Base-by-base conservation (phyloP, 31 red algal genomes). In the Asparagopsis taxiformis region DNA sequence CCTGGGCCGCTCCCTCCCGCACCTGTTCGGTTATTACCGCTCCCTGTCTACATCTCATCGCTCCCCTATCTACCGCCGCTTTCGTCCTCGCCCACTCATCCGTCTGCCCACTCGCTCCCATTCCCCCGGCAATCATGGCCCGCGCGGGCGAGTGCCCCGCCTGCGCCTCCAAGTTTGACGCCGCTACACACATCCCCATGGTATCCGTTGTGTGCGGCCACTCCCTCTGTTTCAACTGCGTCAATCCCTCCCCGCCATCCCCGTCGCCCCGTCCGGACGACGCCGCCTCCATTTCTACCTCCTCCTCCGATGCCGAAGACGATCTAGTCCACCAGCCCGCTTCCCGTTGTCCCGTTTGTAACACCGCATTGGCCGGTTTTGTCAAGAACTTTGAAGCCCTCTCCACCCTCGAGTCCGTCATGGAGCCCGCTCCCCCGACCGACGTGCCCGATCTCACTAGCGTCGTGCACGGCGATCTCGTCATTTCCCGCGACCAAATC, bases 301-400 rank as follows among this genome's bases (percentile, higher is more conserved):
- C 79, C 37, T 83, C 79, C 43, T 71, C 79, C 23, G 79, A 69
- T 11, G 55, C 54, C 32, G 79, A 83, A 9, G 60, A 79, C 61
- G 79, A 83, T 26, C 49, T 55, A 31, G 31, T 55, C 31, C 65
- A 33, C 23, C 30, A 55, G 15, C 41, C 48, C 29, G 49, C 62
- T 31, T 48, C 57, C 43, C 54, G 31, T 26, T 85, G 81, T 35
- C 81, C 81, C 17, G 81, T 75, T 3, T 88, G 72, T 62, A 49
- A 41, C 31, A 55, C 62, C 37, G 43, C 53, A 3, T 65, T 88
- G 1, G 73, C 72, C 20, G 83, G 83, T 57, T 88, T 88, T 78
- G 83, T 88, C n/a, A 77, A 78, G 46, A 88, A 88, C 55, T 77
- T 88, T 46, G 83, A 88, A 24, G 83, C 73, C 29, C 51, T 88